Conservation (phyloP, 2,329 filamentous ascomycete genomes). For the Esteya vermicola region DNA sequence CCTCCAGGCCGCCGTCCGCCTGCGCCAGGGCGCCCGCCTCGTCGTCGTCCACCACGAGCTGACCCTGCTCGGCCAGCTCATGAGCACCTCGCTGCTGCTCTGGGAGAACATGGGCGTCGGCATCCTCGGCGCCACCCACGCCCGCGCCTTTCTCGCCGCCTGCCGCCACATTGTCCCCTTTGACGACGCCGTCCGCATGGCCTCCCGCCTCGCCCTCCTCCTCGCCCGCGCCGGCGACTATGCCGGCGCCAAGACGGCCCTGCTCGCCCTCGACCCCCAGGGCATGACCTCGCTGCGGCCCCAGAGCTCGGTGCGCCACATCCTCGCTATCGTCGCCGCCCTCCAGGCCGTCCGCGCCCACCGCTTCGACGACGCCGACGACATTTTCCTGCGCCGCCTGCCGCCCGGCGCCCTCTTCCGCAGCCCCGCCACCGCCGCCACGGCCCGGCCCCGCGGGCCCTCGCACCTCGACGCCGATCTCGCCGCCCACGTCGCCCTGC, state of each 20-base stretch:
- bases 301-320: constrained; percentile 5
- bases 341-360: constrained; percentile 5
- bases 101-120: constrained; percentile 61
- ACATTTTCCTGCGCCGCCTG: constrained; percentile 8
- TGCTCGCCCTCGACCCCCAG: constrained; percentile 27
- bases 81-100: constrained; percentile 38
- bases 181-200: constrained; percentile 67
- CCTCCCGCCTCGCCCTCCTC: constrained; percentile 55
- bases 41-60: constrained; percentile 4
- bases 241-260: constrained; percentile 45
- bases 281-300: constrained; percentile 7
- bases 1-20: constrained; percentile 4
- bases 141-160: constrained; percentile 63
- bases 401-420: constrained; percentile 4
- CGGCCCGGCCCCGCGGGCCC: constrained; percentile 2
- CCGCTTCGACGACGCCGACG: constrained; percentile 7
- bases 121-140: constrained; percentile 41
- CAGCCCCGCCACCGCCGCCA: constrained; percentile 5
- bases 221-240: constrained; percentile 56
- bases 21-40: constrained; percentile 5
- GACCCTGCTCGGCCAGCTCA: constrained; percentile 8
- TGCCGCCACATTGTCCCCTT: constrained; percentile 45
- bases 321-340: constrained; percentile 6
- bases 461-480: constrained; percentile 38
- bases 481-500: constrained; percentile 32